phyloP scores from a whole-genome alignment of 768 basidiomycete species.

The Mycena sanguinolenta region DNA sequence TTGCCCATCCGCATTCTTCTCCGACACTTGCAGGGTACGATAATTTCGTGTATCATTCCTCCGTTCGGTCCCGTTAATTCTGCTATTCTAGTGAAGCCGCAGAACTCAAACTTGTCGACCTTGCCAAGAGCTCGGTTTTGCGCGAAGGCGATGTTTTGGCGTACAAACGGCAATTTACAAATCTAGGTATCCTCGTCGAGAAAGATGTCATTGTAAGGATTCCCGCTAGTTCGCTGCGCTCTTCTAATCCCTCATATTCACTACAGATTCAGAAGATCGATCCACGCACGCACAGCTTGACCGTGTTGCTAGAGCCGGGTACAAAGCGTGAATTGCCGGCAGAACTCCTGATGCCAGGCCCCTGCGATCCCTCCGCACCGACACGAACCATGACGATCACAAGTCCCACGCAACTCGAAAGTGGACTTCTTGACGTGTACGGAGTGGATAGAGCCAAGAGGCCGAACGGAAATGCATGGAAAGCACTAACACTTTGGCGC shows the following conservation, averaged over 20 bases:
- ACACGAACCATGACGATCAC: slow-evolving; percentile 54
- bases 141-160: slow-evolving; percentile 68
- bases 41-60: not conserved
- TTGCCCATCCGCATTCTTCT: not conserved
- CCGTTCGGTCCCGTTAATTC: not conserved
- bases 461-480: slow-evolving; percentile 70
- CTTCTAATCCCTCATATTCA: slow-evolving; percentile 3
- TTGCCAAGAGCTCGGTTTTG: slow-evolving; percentile 60
- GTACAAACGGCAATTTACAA: slow-evolving; percentile 63
- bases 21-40: slow-evolving; percentile 50
- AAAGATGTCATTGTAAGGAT: slow-evolving; percentile 67
- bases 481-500: slow-evolving; percentile 67
- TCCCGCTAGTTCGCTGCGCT: not conserved
- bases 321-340: slow-evolving; percentile 52
- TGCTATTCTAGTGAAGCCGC: slow-evolving; percentile 50
- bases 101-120: slow-evolving; percentile 58
- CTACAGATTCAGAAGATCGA: slow-evolving; percentile 62
- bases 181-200: slow-evolving; percentile 56
- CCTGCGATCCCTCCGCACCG: slow-evolving; percentile 44
- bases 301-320: slow-evolving; percentile 58
- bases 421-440: slow-evolving; percentile 63
- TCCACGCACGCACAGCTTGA: slow-evolving; percentile 55
- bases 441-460: slow-evolving; percentile 57
- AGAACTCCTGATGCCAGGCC: slow-evolving; percentile 48
- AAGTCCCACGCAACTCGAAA: slow-evolving; percentile 65